A percentile compares a stretch with the other conserved stretches of the same genome.
These are phyloP conservation scores for Scheffersomyces lignosus DNA, from an alignment of 805 yeast species.

Conservation along the genomic window DNA sequence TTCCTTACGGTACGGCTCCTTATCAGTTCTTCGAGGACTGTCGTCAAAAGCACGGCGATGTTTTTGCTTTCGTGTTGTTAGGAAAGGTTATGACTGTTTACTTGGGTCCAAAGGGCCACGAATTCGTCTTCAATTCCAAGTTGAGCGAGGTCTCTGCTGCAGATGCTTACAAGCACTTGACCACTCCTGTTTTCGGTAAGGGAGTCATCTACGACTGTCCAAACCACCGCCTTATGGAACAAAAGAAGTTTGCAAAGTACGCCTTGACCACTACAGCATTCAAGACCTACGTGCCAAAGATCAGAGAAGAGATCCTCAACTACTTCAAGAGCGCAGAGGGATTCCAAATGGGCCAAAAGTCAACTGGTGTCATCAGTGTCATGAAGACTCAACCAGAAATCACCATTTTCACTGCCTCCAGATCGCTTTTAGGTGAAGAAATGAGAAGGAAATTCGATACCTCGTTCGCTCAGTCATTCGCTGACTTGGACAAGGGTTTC, in stretches of 20 bases:
- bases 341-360: constrained; percentile 40
- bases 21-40: constrained; percentile 82
- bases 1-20: constrained; percentile 88
- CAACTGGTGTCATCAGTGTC: constrained; percentile 59
- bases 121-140: constrained; percentile 89
- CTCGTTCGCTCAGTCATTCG: constrained; percentile 79
- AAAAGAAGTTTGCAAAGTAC: constrained; percentile 91
- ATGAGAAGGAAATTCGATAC: constrained; percentile 80
- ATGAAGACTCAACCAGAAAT: constrained; percentile 89
- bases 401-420: constrained; percentile 94
- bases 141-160: constrained; percentile 91
- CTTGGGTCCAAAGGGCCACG: constrained; percentile 97
- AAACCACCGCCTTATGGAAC: constrained; percentile 92
- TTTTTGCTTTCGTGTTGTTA: constrained; percentile 83
- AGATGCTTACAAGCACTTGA: constrained; percentile 91
- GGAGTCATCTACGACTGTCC: constrained; percentile 98
- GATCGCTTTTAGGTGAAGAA: constrained; percentile 88
- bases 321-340: constrained; percentile 58
- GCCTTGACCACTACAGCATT: constrained; percentile 87
- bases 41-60: constrained; percentile 85
- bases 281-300: constrained; percentile 81
- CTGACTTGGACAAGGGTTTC: constrained; percentile 95
- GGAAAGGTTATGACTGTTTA: constrained; percentile 95
- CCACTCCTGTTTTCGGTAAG: constrained; percentile 99
- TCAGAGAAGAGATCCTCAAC: constrained; percentile 70